These are phyloP conservation scores for Vanrija pseudolonga DNA, from an alignment of 1,284 basidiomycete species.

Conservation along the genomic window DNA sequence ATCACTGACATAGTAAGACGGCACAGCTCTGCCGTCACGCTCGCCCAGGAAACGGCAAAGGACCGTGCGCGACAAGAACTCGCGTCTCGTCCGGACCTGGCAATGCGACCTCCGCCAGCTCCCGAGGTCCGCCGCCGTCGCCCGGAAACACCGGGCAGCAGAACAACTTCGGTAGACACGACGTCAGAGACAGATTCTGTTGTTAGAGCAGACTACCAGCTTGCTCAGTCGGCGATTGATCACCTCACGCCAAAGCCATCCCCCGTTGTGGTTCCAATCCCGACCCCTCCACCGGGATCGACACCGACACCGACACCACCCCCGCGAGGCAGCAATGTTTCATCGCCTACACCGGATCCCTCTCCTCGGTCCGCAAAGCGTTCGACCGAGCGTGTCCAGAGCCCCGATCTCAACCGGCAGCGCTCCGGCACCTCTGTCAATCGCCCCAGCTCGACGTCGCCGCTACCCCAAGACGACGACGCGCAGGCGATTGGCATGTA, in stretches of 20 bases:
- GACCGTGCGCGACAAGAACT: constrained; percentile 21
- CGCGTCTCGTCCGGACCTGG: not conserved
- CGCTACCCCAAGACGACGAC: constrained; percentile 14
- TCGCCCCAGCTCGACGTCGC: constrained; percentile 10
- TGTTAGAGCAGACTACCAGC: constrained; percentile 12
- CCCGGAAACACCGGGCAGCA: too few relatives aligned
- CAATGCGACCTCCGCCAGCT: too few relatives aligned
- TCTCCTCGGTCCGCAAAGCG: constrained; percentile 5
- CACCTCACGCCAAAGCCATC: constrained; percentile 9
- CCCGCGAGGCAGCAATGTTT: constrained; percentile 1
- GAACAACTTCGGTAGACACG: not conserved
- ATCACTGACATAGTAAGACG: constrained; percentile 51
- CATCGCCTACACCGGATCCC: constrained; percentile 6
- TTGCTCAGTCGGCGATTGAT: constrained; percentile 17
- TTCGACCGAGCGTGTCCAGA: not conserved
- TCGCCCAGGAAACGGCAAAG: constrained; percentile 23
- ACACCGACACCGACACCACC: not conserved
- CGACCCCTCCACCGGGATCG: not conserved
- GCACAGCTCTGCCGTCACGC: constrained; percentile 37
- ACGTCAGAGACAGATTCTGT: constrained; percentile 14
- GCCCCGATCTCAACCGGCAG: constrained; percentile 3
- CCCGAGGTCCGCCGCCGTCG: too few relatives aligned
- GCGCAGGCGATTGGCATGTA: constrained; percentile 53
- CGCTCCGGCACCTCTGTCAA: constrained; percentile 5
- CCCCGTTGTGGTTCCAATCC: not conserved